Evolutionary conservation across 1,139 yeast genomes (phyloP).

Genomic region (Geotrichum fermentans): DNA sequence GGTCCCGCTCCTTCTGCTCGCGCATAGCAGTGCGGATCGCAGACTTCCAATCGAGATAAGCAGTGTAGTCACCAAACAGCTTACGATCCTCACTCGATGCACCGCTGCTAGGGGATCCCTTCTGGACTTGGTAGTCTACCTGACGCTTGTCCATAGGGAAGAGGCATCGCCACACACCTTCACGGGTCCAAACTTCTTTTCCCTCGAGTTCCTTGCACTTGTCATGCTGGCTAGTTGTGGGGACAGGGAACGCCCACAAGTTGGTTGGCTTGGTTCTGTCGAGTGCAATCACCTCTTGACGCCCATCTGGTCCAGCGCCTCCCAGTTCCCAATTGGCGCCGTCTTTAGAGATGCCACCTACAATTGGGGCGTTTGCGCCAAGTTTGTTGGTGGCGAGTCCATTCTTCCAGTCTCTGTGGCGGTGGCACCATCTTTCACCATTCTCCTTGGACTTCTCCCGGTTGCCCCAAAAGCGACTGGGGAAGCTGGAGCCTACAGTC

Average conservation of each 20-base stretch:
- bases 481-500: constrained; percentile 9
- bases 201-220: constrained; percentile 64
- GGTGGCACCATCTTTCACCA: not conserved
- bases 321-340: not conserved
- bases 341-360: not conserved
- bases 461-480: constrained; percentile 9
- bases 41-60: constrained; percentile 20
- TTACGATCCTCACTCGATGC: not conserved
- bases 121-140: constrained; percentile 1
- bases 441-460: constrained; percentile 1
- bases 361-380: not conserved
- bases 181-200: constrained; percentile 66
- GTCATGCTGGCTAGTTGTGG: constrained; percentile 55
- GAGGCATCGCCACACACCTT: constrained; percentile 82
- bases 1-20: not conserved
- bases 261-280: constrained; percentile 17
- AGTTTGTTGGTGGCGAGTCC: not conserved
- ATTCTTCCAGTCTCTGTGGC: not conserved
- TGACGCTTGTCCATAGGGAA: constrained; percentile 47
- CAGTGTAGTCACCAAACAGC: constrained; percentile 17
- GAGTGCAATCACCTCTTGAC: constrained; percentile 2
- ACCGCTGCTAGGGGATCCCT: not conserved
- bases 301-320: not conserved
- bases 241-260: constrained; percentile 52
- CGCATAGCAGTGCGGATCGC: constrained; percentile 13